Evolutionary conservation across 495 filamentous ascomycete genomes (phyloP).

Genomic region (Cercophora scortea): DNA sequence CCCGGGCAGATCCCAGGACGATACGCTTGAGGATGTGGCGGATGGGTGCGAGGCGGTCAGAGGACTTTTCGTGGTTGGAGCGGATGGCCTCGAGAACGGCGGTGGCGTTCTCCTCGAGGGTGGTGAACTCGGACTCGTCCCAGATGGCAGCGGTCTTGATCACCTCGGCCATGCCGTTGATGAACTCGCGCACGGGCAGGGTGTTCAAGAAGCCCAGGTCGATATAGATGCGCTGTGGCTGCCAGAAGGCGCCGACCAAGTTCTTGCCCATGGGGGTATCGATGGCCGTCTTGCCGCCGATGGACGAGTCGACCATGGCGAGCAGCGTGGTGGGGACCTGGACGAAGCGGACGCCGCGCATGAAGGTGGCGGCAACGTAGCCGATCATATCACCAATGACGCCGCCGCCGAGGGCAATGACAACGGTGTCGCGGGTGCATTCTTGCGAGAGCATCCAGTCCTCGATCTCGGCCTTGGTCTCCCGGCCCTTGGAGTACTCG

Average conservation of each 20-base stretch:
- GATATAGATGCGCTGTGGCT: constrained; percentile 87
- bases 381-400: constrained; percentile 98
- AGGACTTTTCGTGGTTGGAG: constrained; percentile 41
- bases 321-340: constrained; percentile 94
- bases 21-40: constrained; percentile 74
- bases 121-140: constrained; percentile 78
- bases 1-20: constrained; percentile 77
- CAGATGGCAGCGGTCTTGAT: constrained; percentile 98
- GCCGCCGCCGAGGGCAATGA: constrained; percentile 93
- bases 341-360: constrained; percentile 92
- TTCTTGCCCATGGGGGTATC: constrained; percentile 97
- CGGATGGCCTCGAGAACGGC: constrained; percentile 65
- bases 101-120: constrained; percentile 72
- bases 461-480: constrained; percentile 90
- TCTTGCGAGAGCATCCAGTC: constrained; percentile 91
- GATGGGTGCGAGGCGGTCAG: constrained; percentile 57
- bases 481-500: constrained; percentile 84
- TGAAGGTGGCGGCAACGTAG: constrained; percentile 95
- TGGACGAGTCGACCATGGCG: constrained; percentile 97
- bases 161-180: constrained; percentile 98
- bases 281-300: constrained; percentile 97
- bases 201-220: constrained; percentile 90
- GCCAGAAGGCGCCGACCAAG: constrained; percentile 93
- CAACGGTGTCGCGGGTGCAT: constrained; percentile 90
- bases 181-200: constrained; percentile 84